Evolutionary conservation across 2,329 filamentous ascomycete species (phyloP), one percentile per base, ranked within the genome.

Genomic region (Magnaporthiopsis incrustans): DNA sequence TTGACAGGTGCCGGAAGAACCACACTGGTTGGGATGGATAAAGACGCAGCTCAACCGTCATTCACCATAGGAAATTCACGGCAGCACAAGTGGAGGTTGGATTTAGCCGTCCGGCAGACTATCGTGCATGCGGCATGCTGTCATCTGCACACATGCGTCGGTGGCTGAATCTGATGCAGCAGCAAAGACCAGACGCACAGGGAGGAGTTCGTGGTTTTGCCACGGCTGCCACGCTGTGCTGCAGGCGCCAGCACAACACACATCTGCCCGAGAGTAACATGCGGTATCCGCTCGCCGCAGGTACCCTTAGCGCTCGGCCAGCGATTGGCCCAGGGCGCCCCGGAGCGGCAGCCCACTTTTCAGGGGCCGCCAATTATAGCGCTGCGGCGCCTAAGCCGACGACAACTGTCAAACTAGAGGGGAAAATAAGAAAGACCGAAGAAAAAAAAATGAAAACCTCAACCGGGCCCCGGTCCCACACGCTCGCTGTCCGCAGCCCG

Each of bases 311-410:
- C 53, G 35, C 56, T 38, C 32, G n/a, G 2, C n/a, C 33, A 35
- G 30, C 57, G 57, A 63, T 63, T 58, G 62, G 62, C 56, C 50
- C 32, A 53, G 27, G 59, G 57, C 32, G 56, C 27, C 35, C 53
- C 53, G 57, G 22, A 14, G 22, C 15, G 38, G 33, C 8, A 3
- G 10, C 57, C 62, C 62, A 50, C 32, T 53, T 59, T 63, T 59
- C 6, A 25, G 14, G 38, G 50, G 56, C 57, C 53, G 57, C 62
- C 62, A 63, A 63, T 63, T 27, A 63, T 63, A 63, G 57, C 30
- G 35, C 11, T 18, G 32, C 58, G 62, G 62, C 62, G 62, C 57
- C 62, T 50, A 59, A 59, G 32, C 18, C 62, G 15, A 63, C 62
- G 57, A 59, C 57, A 53, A 62, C 61, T 63, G 53, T 59, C 44